Evolutionary conservation across 805 yeast genomes (phyloP).

Genomic region (Sugiyamaella lignohabitans): DNA sequence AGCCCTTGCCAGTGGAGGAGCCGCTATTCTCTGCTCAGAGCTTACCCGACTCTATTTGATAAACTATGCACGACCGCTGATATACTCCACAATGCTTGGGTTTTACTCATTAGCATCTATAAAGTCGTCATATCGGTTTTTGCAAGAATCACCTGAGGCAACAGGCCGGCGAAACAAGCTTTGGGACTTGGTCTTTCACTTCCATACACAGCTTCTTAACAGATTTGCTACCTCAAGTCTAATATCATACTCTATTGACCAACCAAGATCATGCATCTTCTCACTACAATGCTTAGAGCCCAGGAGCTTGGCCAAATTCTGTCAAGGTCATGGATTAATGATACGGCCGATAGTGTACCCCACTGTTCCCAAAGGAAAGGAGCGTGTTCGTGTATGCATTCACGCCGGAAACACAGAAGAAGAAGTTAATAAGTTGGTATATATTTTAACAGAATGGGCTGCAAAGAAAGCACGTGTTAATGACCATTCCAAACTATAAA

Average conservation of each 20-base stretch:
- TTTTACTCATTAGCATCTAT: constrained; percentile 17
- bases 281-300: constrained; percentile 10
- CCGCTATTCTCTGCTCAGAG: constrained; percentile 18
- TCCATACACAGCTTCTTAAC: not conserved
- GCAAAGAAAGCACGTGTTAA: not conserved
- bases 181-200: not conserved
- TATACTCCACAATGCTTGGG: constrained; percentile 21
- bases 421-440: constrained; percentile 16
- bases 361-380: constrained; percentile 24
- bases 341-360: constrained; percentile 25
- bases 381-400: constrained; percentile 21
- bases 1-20: constrained; percentile 23
- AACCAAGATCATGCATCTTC: not conserved
- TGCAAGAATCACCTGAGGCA: not conserved
- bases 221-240: not conserved
- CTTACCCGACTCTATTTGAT: constrained; percentile 14
- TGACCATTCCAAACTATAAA: not conserved
- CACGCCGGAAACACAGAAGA: constrained; percentile 18
- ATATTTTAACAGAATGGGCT: constrained; percentile 5
- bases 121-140: constrained; percentile 17
- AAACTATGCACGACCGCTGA: constrained; percentile 24
- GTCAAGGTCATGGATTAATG: constrained; percentile 20
- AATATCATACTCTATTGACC: not conserved
- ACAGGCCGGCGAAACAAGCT: not conserved
- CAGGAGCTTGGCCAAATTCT: constrained; percentile 16